Conservation (phyloP, 2,329 filamentous ascomycete species). For the Fusarium sororula region DNA sequence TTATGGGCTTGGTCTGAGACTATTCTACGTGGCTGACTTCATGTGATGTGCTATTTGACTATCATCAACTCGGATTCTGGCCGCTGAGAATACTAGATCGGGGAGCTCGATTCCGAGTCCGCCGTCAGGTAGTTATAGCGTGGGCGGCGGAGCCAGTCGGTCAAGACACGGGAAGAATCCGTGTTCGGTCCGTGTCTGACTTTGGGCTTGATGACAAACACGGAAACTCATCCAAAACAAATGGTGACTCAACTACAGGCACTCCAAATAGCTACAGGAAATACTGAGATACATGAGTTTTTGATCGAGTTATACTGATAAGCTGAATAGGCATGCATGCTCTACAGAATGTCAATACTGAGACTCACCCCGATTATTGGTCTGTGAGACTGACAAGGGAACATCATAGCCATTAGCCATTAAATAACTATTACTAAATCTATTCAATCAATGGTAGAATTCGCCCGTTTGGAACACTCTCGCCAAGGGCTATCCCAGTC, state of each 20-base stretch:
- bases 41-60: too few relatives aligned
- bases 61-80: too few relatives aligned
- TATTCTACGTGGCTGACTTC: neutral
- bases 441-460: neutral
- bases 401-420: fast-evolving
- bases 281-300: fast-evolving
- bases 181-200: neutral
- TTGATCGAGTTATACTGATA: too few relatives aligned
- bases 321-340: neutral
- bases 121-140: neutral
- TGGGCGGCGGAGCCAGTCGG: fast-evolving
- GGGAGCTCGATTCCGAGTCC: neutral
- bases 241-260: neutral
- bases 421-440: neutral
- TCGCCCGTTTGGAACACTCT: neutral
- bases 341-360: fast-evolving
- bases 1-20: neutral
- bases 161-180: neutral
- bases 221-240: neutral
- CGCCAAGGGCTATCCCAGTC: neutral
- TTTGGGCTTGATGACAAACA: neutral
- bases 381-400: neutral
- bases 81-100: fast-evolving
- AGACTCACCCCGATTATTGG: neutral
- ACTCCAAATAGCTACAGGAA: neutral